Evolutionary conservation across 495 filamentous ascomycete genomes (phyloP).

Genomic region (Hypoxylon perforatum): DNA sequence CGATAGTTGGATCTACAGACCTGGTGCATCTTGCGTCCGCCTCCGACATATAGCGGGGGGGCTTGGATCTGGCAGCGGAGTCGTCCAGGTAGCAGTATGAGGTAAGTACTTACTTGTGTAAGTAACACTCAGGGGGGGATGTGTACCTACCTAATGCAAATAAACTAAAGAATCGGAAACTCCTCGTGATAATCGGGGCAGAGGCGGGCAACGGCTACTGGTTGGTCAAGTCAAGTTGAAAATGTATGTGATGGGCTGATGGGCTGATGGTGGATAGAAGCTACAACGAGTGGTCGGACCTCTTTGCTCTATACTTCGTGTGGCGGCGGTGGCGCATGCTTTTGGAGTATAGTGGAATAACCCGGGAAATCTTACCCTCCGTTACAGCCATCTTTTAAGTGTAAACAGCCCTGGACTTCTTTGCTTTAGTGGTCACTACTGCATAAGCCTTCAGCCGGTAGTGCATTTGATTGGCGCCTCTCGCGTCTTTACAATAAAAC

Average conservation of each 20-base stretch:
- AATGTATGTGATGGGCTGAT: background rate
- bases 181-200: slow-evolving; percentile 18
- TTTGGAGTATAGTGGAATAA: background rate
- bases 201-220: slow-evolving; percentile 11
- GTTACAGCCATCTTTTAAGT: background rate
- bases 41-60: slow-evolving; percentile 10
- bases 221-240: slow-evolving; percentile 14
- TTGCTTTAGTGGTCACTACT: too few relatives aligned
- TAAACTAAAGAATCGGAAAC: slow-evolving; percentile 4
- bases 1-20: slow-evolving; percentile 35
- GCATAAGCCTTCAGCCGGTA: background rate
- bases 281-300: slow-evolving; percentile 25
- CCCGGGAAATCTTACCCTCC: slow-evolving; percentile 27
- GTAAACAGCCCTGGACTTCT: too few relatives aligned
- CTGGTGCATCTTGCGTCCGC: slow-evolving; percentile 12
- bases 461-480: slow-evolving; percentile 42
- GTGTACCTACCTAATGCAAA: background rate
- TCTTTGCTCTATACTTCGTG: slow-evolving; percentile 2
- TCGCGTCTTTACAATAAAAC: slow-evolving; percentile 37
- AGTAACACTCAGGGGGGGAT: background rate
- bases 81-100: too few relatives aligned
- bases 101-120: too few relatives aligned
- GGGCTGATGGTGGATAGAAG: slow-evolving; percentile 4
- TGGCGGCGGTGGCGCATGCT: slow-evolving; percentile 37
- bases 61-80: background rate